Evolutionary conservation across 2,329 filamentous ascomycete species (phyloP), one percentile per base, ranked within the genome.

Genomic region (Talaromyces sp.): DNA sequence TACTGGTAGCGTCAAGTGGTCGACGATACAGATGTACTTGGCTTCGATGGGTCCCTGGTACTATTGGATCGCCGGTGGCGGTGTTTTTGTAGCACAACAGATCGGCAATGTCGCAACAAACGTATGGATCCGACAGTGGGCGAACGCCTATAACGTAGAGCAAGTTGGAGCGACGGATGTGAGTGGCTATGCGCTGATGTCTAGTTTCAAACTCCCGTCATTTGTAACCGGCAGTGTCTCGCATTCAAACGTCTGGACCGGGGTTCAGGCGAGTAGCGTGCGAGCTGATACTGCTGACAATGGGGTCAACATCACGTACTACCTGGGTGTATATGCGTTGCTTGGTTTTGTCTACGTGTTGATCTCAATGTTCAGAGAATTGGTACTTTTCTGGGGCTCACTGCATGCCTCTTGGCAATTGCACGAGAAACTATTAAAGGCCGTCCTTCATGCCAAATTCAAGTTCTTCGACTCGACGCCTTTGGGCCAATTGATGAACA

Each of bases 401-500:
- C 79, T 97, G 48, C 88, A 87, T 25, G 94, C 94, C 2, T 97
- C 94, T 25, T 87, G 84, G 77, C 87, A 85, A 64, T 85, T 99
- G 19, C 94, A 99, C 71, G 81, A 87, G 63, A 80, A 83, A 36
- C 79, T 99, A 56, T 88, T 99, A 71, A 81, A 84, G 28, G 81
- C 88, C 1, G 85, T 99, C 22, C 88, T 90, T 13, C 86, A 92
- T 64, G 94, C 94, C 31, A 93, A 91, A 70, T 97, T 99, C 80
- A 91, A 89, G 70, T 99, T 99, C 77, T 99, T 99, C 68, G 94
- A 99, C 69, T 89, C 93, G 1, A 99, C 94, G 0, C 94, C 94
- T 2, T 83, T 97, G 0, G 94, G 94, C 11, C 93, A 97, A 74
- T 81, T 99, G 67, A 97, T 97, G 87, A 99, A 99, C 74, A 86